Base-by-base conservation (phyloP, 78 protist genomes). In the Ministeria vibrans region DNA sequence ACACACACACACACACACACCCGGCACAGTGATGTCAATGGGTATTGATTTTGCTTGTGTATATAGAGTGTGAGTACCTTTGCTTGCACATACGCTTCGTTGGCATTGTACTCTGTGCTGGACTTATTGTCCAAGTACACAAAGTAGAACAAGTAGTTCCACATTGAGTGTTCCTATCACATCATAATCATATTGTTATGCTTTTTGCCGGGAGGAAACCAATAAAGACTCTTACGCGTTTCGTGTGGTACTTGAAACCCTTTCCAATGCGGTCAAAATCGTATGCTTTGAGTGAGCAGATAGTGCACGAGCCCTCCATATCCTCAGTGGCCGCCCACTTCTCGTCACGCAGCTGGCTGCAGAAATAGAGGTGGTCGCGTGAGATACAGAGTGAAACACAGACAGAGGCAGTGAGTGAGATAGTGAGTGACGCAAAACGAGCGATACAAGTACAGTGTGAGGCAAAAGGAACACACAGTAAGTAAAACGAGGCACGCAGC, bases 141-240 rank as follows among this genome's bases (percentile, higher is more conserved):
- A 61, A 74, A n/a, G 77, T 79, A 86, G 77, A 3, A 42, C 51
- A 86, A 25, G 61, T 86, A 86, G 45, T 81, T 34, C 90, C 90
- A 81, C 82, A 86, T 81, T 82, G 81, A 79, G 78, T 86, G 90
- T 18, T 80, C 85, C 1, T 76, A 0, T n/a, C n/a, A n/a, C n/a
- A n/a, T n/a, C n/a, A n/a, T n/a, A n/a, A n/a, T n/a, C n/a, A n/a
- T n/a, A n/a, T n/a, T n/a, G n/a, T n/a, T n/a, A n/a, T n/a, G n/a
- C n/a, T n/a, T n/a, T n/a, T n/a, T n/a, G n/a, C n/a, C n/a, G n/a
- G n/a, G n/a, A n/a, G n/a, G n/a, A n/a, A n/a, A n/a, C n/a, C n/a
- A n/a, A n/a, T n/a, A n/a, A n/a, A n/a, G n/a, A n/a, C n/a, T n/a
- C n/a, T n/a, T n/a, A n/a, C n/a, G n/a, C n/a, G n/a, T n/a, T 81